Base-by-base conservation (phyloP, 306 rosid genomes). In the Citrullus amarus region DNA sequence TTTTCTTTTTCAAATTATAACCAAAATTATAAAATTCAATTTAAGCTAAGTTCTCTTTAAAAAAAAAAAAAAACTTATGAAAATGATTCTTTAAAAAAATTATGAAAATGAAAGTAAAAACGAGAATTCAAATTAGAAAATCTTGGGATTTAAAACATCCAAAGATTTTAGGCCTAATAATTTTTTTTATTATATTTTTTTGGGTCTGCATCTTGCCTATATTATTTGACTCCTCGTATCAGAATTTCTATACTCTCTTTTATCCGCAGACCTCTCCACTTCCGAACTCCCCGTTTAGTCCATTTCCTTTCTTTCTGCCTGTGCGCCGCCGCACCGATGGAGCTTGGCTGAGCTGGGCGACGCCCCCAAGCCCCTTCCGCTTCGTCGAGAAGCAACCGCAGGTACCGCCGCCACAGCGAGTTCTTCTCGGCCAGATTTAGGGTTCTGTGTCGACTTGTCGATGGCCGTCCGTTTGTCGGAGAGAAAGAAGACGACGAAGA, bases 311-410 rank as follows among this genome's bases (percentile, higher is more conserved):
- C 7, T 44, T 25, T 71, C 54, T 4, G 4, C 22, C 39, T 22
- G 13, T 13, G 58, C 58, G 41, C 76, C 55, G 79, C 68, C 68
- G 69, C 79, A 51, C 38, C 30, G 39, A 84, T 84, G 86, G 86
- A 84, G 70, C 86, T 84, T 22, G 81, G 86, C 17, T 84, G 56
- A 80, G 82, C 80, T 84, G 30, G 86, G 86, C 59, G 86, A 78
- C 48, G 38, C 80, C 11, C 70, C 79, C 10, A 66, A 55, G 14
- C 71, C 80, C 80, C 8, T 79, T 82, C 53, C 80, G 82, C 5
- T 74, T 82, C 46, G 14, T 65, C 8, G 84, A 80, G 12, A 80
- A 72, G 61, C 65, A 79, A 28, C 75, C 9, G 6, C 7, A 62
- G 17, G 46, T 39, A 7, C 12, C 22, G 6, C n/a, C 36, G 41